Evolutionary conservation across 495 filamentous ascomycete genomes (phyloP), one percentile per base, ranked within the genome.

Genomic region (Penicillium crystallinum): DNA sequence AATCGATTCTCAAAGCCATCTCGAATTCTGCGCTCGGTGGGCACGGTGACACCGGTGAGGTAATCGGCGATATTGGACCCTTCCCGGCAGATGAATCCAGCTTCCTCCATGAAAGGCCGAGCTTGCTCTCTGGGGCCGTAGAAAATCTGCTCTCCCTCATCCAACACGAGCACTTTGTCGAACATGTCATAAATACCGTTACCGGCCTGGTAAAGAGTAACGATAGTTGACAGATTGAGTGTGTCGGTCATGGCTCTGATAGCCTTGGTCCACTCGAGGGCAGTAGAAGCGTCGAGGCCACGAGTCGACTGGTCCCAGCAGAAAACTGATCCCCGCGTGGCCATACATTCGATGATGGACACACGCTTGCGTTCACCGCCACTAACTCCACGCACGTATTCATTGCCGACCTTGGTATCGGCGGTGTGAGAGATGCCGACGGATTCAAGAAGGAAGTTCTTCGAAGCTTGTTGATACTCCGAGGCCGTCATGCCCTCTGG

Each of bases 301-400:
- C 75, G 71, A 3, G 82, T 85, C 21, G 70, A 72, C 54, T 87
- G 85, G 49, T 86, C 83, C 75, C 81, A 86, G 57, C 76, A 80
- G 18, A 79, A 78, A 3, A 87, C 75, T 0, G 79, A 80, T 21
- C 75, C 77, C 52, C 81, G 79, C 3, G 81, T 77, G 2, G 82
- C 81, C 19, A 87, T 58, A 2, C 79, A 83, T 59, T 88, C 85
- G 0, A 82, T 78, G 63, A 87, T 86, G 0, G 80, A 84, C 2
- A 87, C 81, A 45, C 82, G 81, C 61, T 88, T 88, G 45, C 90
- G 82, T 67, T 95, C 90, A 36, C 89, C 89, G 34, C 89, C 89
- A 4, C 85, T 89, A n/a, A 95, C 82, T 57, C 89, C 89, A 19
- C 89, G 86, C 35, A 91, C 78, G 53, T 83, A 88, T 6, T 82